A percentile compares a stretch with the other conserved stretches of the same genome.
Evolutionary conservation across 495 filamentous ascomycete species (phyloP).

Genomic region (Entonaema liquescens): DNA sequence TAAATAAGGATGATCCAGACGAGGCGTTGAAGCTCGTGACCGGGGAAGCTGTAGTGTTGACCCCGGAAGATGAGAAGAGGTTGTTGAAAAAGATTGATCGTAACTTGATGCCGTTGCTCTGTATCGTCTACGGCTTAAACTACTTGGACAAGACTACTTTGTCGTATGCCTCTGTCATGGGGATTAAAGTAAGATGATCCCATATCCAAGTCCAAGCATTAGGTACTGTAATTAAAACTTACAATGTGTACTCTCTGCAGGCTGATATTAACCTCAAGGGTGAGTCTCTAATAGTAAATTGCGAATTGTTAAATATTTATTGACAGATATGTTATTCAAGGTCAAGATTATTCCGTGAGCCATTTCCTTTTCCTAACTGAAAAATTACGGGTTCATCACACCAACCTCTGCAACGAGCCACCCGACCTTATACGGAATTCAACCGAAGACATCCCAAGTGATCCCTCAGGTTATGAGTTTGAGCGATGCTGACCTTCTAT

Average conservation of each 20-base stretch:
- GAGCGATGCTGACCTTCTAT: constrained; percentile 3
- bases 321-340: constrained; percentile 13
- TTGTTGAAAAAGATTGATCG: constrained; percentile 66
- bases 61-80: constrained; percentile 53
- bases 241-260: constrained; percentile 12
- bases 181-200: constrained; percentile 56
- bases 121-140: constrained; percentile 70
- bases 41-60: constrained; percentile 47
- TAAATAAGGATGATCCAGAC: constrained; percentile 39
- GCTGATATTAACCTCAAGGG: constrained; percentile 42
- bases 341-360: constrained; percentile 44
- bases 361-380: not conserved
- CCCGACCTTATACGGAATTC: not conserved
- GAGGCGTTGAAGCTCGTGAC: constrained; percentile 45
- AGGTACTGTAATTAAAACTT: no score
- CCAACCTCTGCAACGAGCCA: no score
- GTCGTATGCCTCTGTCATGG: constrained; percentile 71
- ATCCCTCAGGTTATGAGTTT: not conserved
- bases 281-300: not conserved
- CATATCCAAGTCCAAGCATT: constrained; percentile 51
- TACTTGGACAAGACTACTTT: constrained; percentile 72
- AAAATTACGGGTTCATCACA: no score
- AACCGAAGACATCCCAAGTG: not conserved
- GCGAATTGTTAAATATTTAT: not conserved
- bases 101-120: constrained; percentile 69